These are phyloP conservation scores for Diplodia corticola DNA, from an alignment of 2,329 filamentous ascomycete genomes.

Conservation along the genomic window DNA sequence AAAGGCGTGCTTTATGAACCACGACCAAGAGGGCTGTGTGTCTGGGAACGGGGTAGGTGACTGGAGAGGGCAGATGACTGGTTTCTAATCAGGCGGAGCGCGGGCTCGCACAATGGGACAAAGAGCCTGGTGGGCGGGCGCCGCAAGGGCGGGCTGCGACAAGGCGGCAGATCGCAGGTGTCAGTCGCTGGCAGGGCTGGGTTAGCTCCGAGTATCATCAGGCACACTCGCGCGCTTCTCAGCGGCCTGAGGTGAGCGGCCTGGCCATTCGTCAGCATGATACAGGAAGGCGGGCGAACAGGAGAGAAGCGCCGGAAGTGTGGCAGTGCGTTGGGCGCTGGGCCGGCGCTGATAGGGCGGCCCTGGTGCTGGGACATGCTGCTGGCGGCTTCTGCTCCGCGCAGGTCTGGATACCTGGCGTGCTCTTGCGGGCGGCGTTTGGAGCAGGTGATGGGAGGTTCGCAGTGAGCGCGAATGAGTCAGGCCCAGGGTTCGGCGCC, in stretches of 20 bases:
- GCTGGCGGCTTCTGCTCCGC: constrained; percentile 10
- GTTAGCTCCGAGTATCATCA: constrained; percentile 22
- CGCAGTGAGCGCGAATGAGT: constrained; percentile 7
- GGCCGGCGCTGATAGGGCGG: constrained; percentile 15
- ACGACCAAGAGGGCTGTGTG: constrained; percentile 12
- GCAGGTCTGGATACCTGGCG: constrained; percentile 19
- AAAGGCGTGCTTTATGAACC: constrained; percentile 22
- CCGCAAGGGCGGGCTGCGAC: constrained; percentile 23
- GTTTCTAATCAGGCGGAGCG: constrained; percentile 22
- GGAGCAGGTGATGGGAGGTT: constrained; percentile 19
- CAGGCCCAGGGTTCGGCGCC: constrained; percentile 17
- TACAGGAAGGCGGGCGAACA: constrained; percentile 17
- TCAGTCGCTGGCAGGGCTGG: constrained; percentile 23
- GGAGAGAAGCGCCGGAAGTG: constrained; percentile 18
- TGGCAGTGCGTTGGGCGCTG: constrained; percentile 18
- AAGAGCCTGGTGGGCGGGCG: constrained; percentile 20
- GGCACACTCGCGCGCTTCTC: constrained; percentile 22
- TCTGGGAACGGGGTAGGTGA: constrained; percentile 17
- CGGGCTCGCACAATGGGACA: constrained; percentile 23
- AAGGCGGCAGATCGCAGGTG: constrained; percentile 23
- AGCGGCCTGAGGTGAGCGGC: constrained; percentile 22
- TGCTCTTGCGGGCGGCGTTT: constrained; percentile 18
- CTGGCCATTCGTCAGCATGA: constrained; percentile 14
- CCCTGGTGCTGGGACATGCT: constrained; percentile 4
- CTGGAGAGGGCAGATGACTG: constrained; percentile 23